Base-by-base conservation (phyloP, 2,329 filamentous ascomycete species). In the Seiridium unicorne region DNA sequence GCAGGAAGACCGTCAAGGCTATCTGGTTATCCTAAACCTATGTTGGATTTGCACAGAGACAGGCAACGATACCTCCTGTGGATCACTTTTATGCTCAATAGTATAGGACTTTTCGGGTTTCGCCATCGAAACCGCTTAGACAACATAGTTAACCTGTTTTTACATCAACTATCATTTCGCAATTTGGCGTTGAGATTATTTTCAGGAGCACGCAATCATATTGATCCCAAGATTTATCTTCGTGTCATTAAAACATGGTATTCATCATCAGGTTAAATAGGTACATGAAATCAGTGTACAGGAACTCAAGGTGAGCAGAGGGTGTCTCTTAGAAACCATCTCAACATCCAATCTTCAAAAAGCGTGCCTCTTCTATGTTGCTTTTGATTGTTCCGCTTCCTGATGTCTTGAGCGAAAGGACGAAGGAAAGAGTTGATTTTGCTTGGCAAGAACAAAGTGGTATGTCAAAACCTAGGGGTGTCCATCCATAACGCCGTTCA, bases 401-500 rank as follows among this genome's bases (percentile, higher is more conserved):
- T 47, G 8, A 44, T 57, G 8, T 42, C 26, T 32, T 32, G 32
- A 51, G 6, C 18, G 31, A 32, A 51, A 34, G 31, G 26, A 13
- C 5, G n/a, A 35, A 51, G 18, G n/a, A 32, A 51, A 31, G 49
- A 31, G 49, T 26, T 26, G 18, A 26, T 26, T 26, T 26, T 26
- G 18, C 18, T 13, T 38, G 34, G 34, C 26, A 31, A 44, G 44
- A 42, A 42, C 32, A 55, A 55, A 44, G 54, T 46, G 54, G 44
- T 57, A 57, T 46, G 54, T 48, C 34, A 31, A 40, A 46, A 57
- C n/a, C 11, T 11, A 56, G 26, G 54, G 40, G 13, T 47, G n/a
- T 46, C 53, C 26, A n/a, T n/a, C 55, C 26, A 38, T 34, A 53
- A 57, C 55, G 55, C 55, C 55, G n/a, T 34, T 18, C 42, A 40